Base-by-base conservation (phyloP, 345 rosid genomes). In the Linum tenue region DNA sequence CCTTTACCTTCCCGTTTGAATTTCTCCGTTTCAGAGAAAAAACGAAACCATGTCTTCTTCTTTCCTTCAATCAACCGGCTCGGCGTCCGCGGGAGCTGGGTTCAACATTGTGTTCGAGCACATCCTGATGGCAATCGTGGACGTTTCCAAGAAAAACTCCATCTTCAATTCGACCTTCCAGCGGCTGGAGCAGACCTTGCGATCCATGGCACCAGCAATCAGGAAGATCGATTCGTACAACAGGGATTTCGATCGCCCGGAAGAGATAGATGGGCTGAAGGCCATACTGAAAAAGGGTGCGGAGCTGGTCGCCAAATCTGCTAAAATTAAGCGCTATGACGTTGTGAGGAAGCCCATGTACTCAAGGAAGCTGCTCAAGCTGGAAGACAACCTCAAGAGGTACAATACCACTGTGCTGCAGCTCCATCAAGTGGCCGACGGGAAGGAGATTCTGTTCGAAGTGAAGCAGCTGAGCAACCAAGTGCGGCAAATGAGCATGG, bases 321-420 rank as follows among this genome's bases (percentile, higher is more conserved):
- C 67, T 14, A 69, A 16, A 43, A 50, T 64, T 59, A 31, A 17
- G 2, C 7, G 37, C 7, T 39, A 42, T 37, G 43, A 65, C 39
- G 22, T 6, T 41, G 15, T 61, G 3, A 62, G 15, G 55, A 74
- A 43, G 67, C 51, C 67, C 16, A 1, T 5, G 39, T 69, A 64
- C 38, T 15, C 53, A 41, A 60, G 56, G 65, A 64, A 69, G 51
- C 68, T 74, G n/a, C 11, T 10, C 11, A 55, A 74, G 67, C 57
- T 74, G 7, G 67, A 55, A 2, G 43, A 48, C 60, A 11, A 5
- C 0, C 57, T 73, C 37, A 17, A 37, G 9, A 55, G 59, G 36
- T 64, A 67, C 60, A 31, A 62, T 15, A 3, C 0, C n/a, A 42
- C 35, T 39, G 15, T 5, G 41, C n/a, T 74, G 60, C 70, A 35